Conservation (phyloP, 2,329 filamentous ascomycete species). For the Grosmannia penicillata region DNA sequence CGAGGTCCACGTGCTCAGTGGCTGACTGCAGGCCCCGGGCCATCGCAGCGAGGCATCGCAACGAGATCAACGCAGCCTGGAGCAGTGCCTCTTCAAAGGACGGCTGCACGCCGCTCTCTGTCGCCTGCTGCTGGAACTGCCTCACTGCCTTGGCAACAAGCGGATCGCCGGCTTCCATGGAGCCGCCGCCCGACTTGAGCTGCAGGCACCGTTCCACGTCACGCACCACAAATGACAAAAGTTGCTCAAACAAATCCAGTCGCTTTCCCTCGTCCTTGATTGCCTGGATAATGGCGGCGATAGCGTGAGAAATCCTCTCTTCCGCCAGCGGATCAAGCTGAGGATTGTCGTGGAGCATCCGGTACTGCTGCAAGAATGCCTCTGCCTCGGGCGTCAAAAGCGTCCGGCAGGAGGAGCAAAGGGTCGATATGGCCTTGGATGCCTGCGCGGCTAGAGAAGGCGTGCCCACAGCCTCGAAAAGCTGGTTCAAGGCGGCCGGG, state of each 20-base stretch:
- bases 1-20: slow-evolving; percentile 52
- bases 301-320: slow-evolving; percentile 58
- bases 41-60: slow-evolving; percentile 55
- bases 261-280: slow-evolving; percentile 42
- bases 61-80: slow-evolving; percentile 36
- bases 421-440: slow-evolving; percentile 56
- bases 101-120: slow-evolving; percentile 1
- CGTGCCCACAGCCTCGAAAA: slow-evolving; percentile 56
- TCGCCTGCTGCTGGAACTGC: slow-evolving; percentile 10
- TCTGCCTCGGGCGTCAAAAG: slow-evolving; percentile 52
- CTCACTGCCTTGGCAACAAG: slow-evolving; percentile 12
- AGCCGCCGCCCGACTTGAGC: slow-evolving; percentile 16
- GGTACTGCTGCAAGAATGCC: slow-evolving; percentile 59
- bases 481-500: slow-evolving; percentile 55
- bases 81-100: slow-evolving; percentile 27
- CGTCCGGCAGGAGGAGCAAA: slow-evolving; percentile 62
- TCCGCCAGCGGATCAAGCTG: slow-evolving; percentile 54
- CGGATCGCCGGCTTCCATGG: slow-evolving; percentile 2
- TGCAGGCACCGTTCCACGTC: slow-evolving; percentile 38
- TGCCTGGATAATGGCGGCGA: slow-evolving; percentile 63
- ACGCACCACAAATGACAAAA: slow-evolving; percentile 45
- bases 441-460: slow-evolving; percentile 47
- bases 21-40: slow-evolving; percentile 59
- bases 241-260: slow-evolving; percentile 35
- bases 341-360: slow-evolving; percentile 41